A percentile compares a stretch with the other conserved stretches of the same genome.
These are phyloP conservation scores for Podospora conica DNA, from an alignment of 495 filamentous ascomycete genomes.

Conservation along the genomic window DNA sequence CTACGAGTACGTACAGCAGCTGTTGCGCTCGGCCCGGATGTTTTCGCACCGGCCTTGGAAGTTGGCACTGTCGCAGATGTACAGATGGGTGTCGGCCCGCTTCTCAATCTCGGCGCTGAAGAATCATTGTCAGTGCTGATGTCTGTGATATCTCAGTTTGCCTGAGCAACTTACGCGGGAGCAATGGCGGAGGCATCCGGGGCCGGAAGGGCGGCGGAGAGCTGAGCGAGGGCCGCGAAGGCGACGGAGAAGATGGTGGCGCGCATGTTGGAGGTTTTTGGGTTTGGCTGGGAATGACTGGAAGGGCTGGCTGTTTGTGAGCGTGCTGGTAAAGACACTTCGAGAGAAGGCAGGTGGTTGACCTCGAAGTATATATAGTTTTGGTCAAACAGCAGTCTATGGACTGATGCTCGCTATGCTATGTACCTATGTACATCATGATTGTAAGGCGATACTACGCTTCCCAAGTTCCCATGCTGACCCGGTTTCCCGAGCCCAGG, in stretches of 20 bases:
- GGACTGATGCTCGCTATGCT: too few relatives aligned
- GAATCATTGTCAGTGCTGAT: background rate
- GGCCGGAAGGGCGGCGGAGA: slow-evolving; percentile 1
- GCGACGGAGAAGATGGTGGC: background rate
- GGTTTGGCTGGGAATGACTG: background rate
- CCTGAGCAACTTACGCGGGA: background rate
- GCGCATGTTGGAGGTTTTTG: background rate
- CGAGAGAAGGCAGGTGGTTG: background rate
- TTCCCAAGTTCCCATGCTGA: background rate
- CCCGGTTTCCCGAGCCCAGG: background rate
- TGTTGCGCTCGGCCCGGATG: background rate
- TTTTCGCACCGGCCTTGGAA: background rate
- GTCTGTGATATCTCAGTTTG: too few relatives aligned
- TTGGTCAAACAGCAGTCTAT: too few relatives aligned
- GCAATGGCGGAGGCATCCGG: background rate
- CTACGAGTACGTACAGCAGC: background rate
- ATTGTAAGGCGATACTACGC: too few relatives aligned
- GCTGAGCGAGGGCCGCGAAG: slow-evolving; percentile 3
- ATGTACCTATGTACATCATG: too few relatives aligned
- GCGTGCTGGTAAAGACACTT: background rate
- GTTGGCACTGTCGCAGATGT: background rate
- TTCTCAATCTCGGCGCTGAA: background rate
- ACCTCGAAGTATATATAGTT: background rate
- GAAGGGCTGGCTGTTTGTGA: background rate
- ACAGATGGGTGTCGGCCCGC: background rate